These are phyloP conservation scores for Phoenix dactylifera DNA, from an alignment of 176 grass and related monocot species.

Conservation along the genomic window DNA sequence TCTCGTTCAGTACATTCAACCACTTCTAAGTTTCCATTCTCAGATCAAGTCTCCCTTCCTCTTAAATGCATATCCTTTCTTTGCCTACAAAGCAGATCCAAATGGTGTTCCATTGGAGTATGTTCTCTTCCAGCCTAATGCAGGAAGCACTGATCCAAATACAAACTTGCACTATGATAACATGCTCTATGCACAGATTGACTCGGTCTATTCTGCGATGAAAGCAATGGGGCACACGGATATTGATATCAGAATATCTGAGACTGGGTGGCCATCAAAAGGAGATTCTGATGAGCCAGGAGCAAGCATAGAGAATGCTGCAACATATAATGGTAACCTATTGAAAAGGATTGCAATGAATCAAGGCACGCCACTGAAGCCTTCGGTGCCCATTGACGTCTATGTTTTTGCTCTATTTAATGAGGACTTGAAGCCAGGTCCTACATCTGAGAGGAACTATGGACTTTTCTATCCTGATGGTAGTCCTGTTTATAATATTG, in stretches of 20 bases:
- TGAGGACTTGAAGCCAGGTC: conserved; percentile 57
- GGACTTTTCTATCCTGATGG: conserved; percentile 62
- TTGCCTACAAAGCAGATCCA: conserved; percentile 55
- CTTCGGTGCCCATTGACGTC: conserved; percentile 66
- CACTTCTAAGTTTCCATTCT: conserved; percentile 51
- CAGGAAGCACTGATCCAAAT: conserved; percentile 38
- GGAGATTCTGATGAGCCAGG: conserved; percentile 65
- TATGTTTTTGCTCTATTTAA: conserved; percentile 88
- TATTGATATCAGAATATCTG: conserved; percentile 50
- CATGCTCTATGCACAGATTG: conserved; percentile 88
- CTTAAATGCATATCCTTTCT: conserved; percentile 74
- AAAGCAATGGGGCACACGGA: conserved; percentile 62
- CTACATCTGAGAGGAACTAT: conserved; percentile 74
- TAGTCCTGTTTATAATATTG: conserved; percentile 52
- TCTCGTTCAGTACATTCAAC: conserved; percentile 50
- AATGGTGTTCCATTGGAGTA: conserved; percentile 53
- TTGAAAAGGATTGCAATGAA: conserved; percentile 52
- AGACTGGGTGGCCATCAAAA: conserved; percentile 84
- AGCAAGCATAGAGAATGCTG: conserved; percentile 60
- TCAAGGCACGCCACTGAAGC: conserved; percentile 73
- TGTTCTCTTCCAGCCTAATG: conserved; percentile 73
- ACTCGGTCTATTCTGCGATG: conserved; percentile 89
- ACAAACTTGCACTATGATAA: conserved; percentile 66
- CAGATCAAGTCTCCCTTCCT: conserved; percentile 47
- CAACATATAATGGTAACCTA: conserved; percentile 69